Conservation (phyloP, 2,329 filamentous ascomycete genomes). For the Alternaria atra region DNA sequence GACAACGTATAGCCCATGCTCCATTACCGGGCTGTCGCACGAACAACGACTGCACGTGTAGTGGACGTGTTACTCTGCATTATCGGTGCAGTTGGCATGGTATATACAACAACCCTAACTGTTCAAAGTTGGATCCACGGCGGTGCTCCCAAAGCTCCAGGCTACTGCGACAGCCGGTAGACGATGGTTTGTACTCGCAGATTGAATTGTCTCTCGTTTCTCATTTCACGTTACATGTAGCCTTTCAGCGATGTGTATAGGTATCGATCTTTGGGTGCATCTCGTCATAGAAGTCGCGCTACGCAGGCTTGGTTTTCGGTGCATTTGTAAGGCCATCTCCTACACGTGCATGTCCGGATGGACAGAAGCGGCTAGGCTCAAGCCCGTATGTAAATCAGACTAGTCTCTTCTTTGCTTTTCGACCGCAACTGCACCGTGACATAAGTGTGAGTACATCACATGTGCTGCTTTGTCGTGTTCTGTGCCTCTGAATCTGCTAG, state of each 20-base stretch:
- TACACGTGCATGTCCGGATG: neutral
- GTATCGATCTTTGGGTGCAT: neutral
- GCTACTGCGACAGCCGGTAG: slow-evolving; percentile 67
- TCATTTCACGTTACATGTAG: slow-evolving; percentile 6
- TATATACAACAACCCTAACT: slow-evolving; percentile 88
- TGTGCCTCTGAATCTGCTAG: neutral
- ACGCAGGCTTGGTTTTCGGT: neutral
- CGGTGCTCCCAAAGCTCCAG: slow-evolving; percentile 61
- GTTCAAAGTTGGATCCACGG: slow-evolving; percentile 83
- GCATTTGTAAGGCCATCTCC: neutral
- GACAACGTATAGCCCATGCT: slow-evolving; percentile 76
- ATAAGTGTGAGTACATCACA: neutral
- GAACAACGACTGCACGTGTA: slow-evolving; percentile 70
- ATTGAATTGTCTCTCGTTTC: neutral
- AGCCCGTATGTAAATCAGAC: neutral
- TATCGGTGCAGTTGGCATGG: slow-evolving; percentile 87
- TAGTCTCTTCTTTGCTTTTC: slow-evolving; percentile 10
- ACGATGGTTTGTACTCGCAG: neutral
- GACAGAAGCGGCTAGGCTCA: slow-evolving; percentile 6
- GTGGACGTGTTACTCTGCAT: slow-evolving; percentile 80
- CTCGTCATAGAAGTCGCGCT: slow-evolving; percentile 1
- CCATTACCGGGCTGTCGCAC: slow-evolving; percentile 83
- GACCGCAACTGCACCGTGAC: neutral
- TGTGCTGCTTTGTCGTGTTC: neutral
- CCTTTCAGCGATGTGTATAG: slow-evolving; percentile 21